These are phyloP conservation scores for Trichophyton benhamiae DNA, from an alignment of 2,329 filamentous ascomycete genomes.

Conservation along the genomic window DNA sequence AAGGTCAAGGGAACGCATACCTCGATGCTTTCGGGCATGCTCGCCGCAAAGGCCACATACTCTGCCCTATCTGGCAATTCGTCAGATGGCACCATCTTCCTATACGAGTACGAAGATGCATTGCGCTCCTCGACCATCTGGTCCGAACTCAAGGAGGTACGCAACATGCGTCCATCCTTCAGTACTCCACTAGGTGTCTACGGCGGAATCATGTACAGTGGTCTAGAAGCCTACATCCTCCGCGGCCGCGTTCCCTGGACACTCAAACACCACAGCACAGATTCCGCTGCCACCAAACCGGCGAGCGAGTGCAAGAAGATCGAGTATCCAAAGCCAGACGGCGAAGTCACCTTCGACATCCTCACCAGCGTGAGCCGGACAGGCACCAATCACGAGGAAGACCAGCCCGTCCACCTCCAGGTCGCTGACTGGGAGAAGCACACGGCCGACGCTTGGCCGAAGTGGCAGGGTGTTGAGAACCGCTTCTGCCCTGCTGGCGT, in stretches of 20 bases:
- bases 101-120: constrained; percentile 86
- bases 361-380: constrained; percentile 89
- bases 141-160: constrained; percentile 87
- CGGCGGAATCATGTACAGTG: constrained; percentile 84
- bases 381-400: constrained; percentile 96
- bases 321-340: constrained; percentile 92
- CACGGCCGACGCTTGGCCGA: constrained; percentile 67
- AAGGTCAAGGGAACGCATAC: constrained; percentile 99
- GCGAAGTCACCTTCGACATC: constrained; percentile 90
- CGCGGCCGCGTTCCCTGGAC: constrained; percentile 87
- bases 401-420: constrained; percentile 91
- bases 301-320: constrained; percentile 77
- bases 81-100: constrained; percentile 61
- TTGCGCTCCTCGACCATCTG: constrained; percentile 79
- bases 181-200: constrained; percentile 75
- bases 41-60: constrained; percentile 85
- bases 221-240: constrained; percentile 76
- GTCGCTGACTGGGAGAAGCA: constrained; percentile 93
- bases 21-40: constrained; percentile 93
- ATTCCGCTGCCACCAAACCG: constrained; percentile 65
- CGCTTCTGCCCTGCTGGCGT: constrained; percentile 94
- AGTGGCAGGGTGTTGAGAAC: constrained; percentile 86
- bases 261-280: constrained; percentile 66
- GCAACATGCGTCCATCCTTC: constrained; percentile 96
- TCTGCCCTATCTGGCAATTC: constrained; percentile 48